Conservation (phyloP, 2,329 filamentous ascomycete species). For the Byssochlamys sp. region DNA sequence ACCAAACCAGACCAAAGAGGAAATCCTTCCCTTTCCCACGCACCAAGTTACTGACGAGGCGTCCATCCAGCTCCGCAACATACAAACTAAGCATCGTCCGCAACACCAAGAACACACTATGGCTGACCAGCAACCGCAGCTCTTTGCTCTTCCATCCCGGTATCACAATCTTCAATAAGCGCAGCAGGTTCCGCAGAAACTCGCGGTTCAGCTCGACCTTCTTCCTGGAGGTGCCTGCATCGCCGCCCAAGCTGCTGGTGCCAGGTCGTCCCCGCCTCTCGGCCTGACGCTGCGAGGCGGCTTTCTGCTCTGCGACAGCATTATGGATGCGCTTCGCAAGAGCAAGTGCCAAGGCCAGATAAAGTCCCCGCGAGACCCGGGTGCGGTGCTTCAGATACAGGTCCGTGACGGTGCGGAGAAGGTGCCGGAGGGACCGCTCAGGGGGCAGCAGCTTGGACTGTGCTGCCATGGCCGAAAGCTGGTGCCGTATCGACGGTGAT, state of each 20-base stretch:
- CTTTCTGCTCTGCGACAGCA: constrained; percentile 88
- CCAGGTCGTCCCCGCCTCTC: constrained; percentile 48
- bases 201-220: constrained; percentile 90
- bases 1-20: constrained; percentile 79
- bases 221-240: constrained; percentile 43
- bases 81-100: constrained; percentile 88
- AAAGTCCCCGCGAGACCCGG: constrained; percentile 71
- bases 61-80: constrained; percentile 90
- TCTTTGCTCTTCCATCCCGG: constrained; percentile 86
- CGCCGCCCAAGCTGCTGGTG: constrained; percentile 28
- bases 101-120: constrained; percentile 84
- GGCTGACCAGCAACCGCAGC: constrained; percentile 71
- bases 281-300: constrained; percentile 61
- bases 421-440: constrained; percentile 55
- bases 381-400: constrained; percentile 73
- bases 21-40: constrained; percentile 87
- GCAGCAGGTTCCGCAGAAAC: constrained; percentile 66
- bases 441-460: constrained; percentile 62
- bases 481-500: not conserved
- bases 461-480: constrained; percentile 51
- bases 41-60: constrained; percentile 82
- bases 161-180: constrained; percentile 75
- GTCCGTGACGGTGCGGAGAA: constrained; percentile 57
- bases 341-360: constrained; percentile 69
- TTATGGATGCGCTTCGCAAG: constrained; percentile 79